phyloP scores from a whole-genome alignment of 1,139 yeast species.

The Blastobotrys niveus region DNA sequence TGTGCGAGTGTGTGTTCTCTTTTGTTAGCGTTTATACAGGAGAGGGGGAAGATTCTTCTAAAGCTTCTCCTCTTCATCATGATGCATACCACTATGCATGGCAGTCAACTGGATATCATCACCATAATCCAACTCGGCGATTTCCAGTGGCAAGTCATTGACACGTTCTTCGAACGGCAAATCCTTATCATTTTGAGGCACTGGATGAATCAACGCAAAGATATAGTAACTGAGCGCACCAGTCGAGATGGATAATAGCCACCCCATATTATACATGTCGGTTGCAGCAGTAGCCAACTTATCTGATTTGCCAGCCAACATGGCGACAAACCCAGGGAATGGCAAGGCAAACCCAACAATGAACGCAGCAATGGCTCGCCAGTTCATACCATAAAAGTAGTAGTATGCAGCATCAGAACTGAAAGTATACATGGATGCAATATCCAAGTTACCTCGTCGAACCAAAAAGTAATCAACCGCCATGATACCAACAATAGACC shows the following conservation, averaged over 20 bases:
- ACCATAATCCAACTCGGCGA: conserved; percentile 17
- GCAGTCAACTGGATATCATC: conserved; percentile 10
- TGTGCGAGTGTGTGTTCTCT: no score
- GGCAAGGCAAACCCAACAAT: conserved; percentile 30
- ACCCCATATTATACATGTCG: conserved; percentile 20
- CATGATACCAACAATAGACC: conserved; percentile 33
- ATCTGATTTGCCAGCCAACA: conserved; percentile 10
- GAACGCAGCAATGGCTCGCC: conserved; percentile 35
- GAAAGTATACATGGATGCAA: conserved; percentile 26
- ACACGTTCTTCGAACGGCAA: conserved; percentile 16
- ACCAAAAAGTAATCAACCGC: conserved; percentile 30
- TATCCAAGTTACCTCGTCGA: conserved; percentile 27
- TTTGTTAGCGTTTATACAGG: neutral
- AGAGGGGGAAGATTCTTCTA: neutral
- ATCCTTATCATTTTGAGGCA: conserved; percentile 14
- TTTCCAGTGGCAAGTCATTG: conserved; percentile 13
- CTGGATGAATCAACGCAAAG: conserved; percentile 11
- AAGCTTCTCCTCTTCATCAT: conserved; percentile 16
- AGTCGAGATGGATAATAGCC: conserved; percentile 16
- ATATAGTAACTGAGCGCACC: conserved; percentile 16
- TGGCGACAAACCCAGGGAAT: conserved; percentile 33
- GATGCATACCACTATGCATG: conserved; percentile 1
- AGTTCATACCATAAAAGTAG: conserved; percentile 38
- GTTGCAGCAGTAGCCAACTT: conserved; percentile 18
- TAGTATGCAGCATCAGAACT: conserved; percentile 29